Evolutionary conservation across 2,329 filamentous ascomycete genomes (phyloP).

Genomic region (Colletotrichum australisinense): DNA sequence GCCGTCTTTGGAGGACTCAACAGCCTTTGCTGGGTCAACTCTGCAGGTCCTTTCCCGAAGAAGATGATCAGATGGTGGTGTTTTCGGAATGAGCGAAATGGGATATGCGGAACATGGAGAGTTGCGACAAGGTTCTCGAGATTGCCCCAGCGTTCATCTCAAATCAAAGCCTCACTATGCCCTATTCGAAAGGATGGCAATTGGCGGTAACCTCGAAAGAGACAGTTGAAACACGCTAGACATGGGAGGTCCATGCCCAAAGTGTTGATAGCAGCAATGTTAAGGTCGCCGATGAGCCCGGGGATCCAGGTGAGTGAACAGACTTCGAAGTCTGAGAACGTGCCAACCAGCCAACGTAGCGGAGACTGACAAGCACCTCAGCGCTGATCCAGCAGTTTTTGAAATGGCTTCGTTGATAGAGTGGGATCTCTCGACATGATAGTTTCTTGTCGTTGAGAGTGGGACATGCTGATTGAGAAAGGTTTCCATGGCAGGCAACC

Average conservation of each 20-base stretch:
- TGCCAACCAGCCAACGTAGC: conserved; percentile 31
- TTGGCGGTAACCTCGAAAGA: conserved; percentile 29
- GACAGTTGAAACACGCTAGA: conserved; percentile 38
- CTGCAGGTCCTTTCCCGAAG: conserved; percentile 31
- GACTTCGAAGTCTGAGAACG: conserved; percentile 20
- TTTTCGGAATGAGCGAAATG: conserved; percentile 36
- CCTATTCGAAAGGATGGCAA: conserved; percentile 12
- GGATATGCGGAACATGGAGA: conserved; percentile 35
- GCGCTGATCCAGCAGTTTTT: conserved; percentile 25
- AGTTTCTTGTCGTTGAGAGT: conserved; percentile 28
- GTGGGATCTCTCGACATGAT: conserved; percentile 20
- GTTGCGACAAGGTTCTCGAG: conserved; percentile 34
- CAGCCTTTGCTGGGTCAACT: conserved; percentile 19
- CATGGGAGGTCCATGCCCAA: conserved; percentile 24
- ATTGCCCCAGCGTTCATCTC: conserved; percentile 38
- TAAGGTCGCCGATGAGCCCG: conserved; percentile 35
- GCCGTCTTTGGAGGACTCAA: conserved; percentile 14
- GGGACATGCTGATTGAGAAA: conserved; percentile 25
- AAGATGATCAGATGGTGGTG: conserved; percentile 32
- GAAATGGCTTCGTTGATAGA: conserved; percentile 27
- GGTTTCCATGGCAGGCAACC: background rate
- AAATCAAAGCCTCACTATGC: conserved; percentile 36
- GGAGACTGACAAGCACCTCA: conserved; percentile 29
- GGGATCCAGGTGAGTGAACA: conserved; percentile 19
- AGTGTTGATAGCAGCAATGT: conserved; percentile 27